phyloP scores from a whole-genome alignment of 192 early-diverging fungal genomes.

The Coemansia sp. region DNA sequence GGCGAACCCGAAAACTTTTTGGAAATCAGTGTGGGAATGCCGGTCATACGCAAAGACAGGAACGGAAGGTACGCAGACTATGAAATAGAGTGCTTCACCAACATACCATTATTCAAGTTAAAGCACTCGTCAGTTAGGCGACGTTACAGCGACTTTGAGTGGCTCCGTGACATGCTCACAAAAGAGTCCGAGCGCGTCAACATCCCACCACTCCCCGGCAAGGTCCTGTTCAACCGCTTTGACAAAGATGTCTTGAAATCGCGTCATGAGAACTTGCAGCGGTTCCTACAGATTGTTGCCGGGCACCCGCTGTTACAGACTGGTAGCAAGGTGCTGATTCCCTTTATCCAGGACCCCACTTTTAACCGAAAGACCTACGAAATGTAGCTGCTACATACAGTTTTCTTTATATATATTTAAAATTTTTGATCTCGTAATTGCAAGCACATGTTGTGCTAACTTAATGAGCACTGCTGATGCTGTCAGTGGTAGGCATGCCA shows the following conservation, averaged over 20 bases:
- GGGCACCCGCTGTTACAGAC: constrained; percentile 98
- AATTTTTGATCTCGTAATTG: not conserved
- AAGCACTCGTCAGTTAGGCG: constrained; percentile 79
- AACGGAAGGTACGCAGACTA: constrained; percentile 93
- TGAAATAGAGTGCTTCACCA: constrained; percentile 94
- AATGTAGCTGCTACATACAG: constrained; percentile 1
- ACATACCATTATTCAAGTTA: constrained; percentile 95
- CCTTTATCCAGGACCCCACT: constrained; percentile 93
- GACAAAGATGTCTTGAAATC: constrained; percentile 94
- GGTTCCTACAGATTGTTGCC: constrained; percentile 94
- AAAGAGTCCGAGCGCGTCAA: constrained; percentile 89
- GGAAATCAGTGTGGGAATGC: constrained; percentile 91
- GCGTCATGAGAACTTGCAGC: constrained; percentile 84
- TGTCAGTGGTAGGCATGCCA: not conserved
- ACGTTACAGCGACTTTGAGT: constrained; percentile 98
- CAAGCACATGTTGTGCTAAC: not conserved
- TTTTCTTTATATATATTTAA: constrained; percentile 1
- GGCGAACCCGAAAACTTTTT: constrained; percentile 96
- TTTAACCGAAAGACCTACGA: constrained; percentile 76
- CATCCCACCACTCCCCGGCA: constrained; percentile 93
- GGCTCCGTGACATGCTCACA: constrained; percentile 94
- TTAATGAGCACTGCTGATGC: not conserved
- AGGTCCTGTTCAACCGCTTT: constrained; percentile 95
- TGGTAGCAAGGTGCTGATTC: constrained; percentile 87
- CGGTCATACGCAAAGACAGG: constrained; percentile 75